These are phyloP conservation scores for Plasmodium malariae DNA, from an alignment of 169 alveolate genomes.

Conservation along the genomic window DNA sequence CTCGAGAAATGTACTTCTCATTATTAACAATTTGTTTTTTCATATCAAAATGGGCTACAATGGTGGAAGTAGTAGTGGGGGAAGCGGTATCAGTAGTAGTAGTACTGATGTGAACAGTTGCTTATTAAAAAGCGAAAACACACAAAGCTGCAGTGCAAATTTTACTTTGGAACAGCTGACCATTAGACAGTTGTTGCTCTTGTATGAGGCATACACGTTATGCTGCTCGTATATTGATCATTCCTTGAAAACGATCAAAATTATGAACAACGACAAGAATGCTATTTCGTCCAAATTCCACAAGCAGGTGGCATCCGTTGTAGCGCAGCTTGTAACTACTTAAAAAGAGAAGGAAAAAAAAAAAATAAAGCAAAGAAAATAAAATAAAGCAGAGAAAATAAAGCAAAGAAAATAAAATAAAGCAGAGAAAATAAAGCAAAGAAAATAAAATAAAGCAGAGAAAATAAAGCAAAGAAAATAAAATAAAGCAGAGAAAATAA, in stretches of 20 bases:
- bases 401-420: too few species aligned
- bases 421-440: too few species aligned
- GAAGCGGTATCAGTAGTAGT: too few species aligned
- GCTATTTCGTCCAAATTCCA: conserved; percentile 41
- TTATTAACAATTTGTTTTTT: background rate
- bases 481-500: too few species aligned
- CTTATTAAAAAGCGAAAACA: background rate
- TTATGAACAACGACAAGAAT: conserved; percentile 46
- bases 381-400: too few species aligned
- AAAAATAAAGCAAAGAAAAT: too few species aligned
- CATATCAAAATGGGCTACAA: background rate
- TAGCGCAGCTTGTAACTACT: conserved; percentile 11
- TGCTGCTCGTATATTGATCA: conserved; percentile 20
- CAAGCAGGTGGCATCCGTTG: conserved; percentile 27
- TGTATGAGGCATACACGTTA: conserved; percentile 12
- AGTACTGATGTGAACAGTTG: too few species aligned
- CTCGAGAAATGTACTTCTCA: background rate
- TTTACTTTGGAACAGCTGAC: background rate
- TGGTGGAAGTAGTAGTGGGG: background rate
- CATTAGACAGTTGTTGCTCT: background rate
- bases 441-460: too few species aligned
- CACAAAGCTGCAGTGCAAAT: background rate
- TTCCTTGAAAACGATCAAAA: conserved; percentile 3
- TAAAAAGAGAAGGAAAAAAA: background rate
- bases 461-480: too few species aligned